Conservation (phyloP, 169 alveolate species). For the Cryptosporidium xiaoi region DNA sequence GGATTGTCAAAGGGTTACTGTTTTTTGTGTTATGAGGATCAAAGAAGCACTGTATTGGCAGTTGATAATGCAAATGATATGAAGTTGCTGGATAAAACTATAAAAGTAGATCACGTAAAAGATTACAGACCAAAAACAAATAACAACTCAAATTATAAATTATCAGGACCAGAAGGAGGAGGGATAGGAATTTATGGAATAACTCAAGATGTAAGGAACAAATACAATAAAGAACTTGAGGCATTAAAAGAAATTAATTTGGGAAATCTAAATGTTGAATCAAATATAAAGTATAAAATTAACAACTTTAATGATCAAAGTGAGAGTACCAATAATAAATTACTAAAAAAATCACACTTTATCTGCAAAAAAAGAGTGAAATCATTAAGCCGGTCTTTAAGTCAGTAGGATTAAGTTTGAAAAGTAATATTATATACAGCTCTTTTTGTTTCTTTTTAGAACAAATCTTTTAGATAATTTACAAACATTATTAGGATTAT, state of each 20-base stretch:
- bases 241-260: constrained; percentile 3
- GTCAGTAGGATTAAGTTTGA: not conserved
- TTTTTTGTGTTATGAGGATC: constrained; percentile 96
- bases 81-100: constrained; percentile 87
- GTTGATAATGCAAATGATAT: constrained; percentile 97
- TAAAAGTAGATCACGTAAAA: constrained; percentile 96
- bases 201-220: constrained; percentile 27
- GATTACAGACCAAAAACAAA: constrained; percentile 84
- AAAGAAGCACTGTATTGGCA: constrained; percentile 98
- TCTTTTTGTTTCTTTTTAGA: constrained; percentile 1
- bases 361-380: not conserved
- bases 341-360: not conserved
- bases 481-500: constrained; percentile 15
- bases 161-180: constrained; percentile 62
- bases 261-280: not conserved
- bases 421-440: too few species aligned
- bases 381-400: constrained; percentile 57
- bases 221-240: constrained; percentile 30
- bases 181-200: constrained; percentile 63
- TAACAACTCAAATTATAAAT: not conserved
- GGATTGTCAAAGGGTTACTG: constrained; percentile 97
- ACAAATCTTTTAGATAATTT: constrained; percentile 11
- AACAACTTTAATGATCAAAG: not conserved
- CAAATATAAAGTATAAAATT: not conserved
- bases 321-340: not conserved